phyloP scores from a whole-genome alignment of 768 basidiomycete genomes.

The Auricularia cornea region DNA sequence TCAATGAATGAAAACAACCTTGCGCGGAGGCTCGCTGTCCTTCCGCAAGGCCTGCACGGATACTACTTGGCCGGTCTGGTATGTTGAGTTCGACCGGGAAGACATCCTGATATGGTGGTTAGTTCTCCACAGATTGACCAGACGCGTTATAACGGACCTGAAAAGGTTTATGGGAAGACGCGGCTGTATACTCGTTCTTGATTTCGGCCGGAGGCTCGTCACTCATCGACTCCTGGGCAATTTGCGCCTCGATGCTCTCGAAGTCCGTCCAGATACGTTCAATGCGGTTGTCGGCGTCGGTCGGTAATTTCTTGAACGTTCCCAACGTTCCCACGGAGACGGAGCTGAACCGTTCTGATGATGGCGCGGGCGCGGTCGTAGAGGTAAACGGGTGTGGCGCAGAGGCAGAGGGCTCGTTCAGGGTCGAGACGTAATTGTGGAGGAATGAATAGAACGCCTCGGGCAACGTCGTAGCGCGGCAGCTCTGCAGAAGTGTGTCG shows the following conservation, averaged over 20 bases:
- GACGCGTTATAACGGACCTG: constrained; percentile 5
- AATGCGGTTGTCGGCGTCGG: constrained; percentile 77
- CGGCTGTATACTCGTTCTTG: constrained; percentile 13
- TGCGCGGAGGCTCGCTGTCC: constrained; percentile 48
- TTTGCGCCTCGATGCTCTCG: constrained; percentile 67
- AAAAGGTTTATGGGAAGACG: constrained; percentile 1
- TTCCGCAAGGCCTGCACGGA: constrained; percentile 21
- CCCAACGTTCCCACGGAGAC: too few relatives aligned
- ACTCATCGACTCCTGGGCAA: constrained; percentile 35
- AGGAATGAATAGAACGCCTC: constrained; percentile 94
- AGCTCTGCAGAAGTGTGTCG: constrained; percentile 64
- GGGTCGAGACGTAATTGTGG: constrained; percentile 76
- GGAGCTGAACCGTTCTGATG: constrained; percentile 14
- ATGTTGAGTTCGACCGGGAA: constrained; percentile 67
- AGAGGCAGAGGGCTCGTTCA: constrained; percentile 51
- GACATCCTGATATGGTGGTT: constrained; percentile 43
- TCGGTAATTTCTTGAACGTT: constrained; percentile 51
- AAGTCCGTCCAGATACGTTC: constrained; percentile 85
- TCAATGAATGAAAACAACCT: constrained; percentile 38
- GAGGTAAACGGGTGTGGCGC: constrained; percentile 35
- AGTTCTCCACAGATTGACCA: constrained; percentile 4
- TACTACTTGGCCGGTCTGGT: constrained; percentile 57
- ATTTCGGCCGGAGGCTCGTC: constrained; percentile 37
- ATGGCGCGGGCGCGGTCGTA: constrained; percentile 24
- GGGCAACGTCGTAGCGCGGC: constrained; percentile 75